Evolutionary conservation across 2,329 filamentous ascomycete genomes (phyloP).

Genomic region (Sporothrix pallida): DNA sequence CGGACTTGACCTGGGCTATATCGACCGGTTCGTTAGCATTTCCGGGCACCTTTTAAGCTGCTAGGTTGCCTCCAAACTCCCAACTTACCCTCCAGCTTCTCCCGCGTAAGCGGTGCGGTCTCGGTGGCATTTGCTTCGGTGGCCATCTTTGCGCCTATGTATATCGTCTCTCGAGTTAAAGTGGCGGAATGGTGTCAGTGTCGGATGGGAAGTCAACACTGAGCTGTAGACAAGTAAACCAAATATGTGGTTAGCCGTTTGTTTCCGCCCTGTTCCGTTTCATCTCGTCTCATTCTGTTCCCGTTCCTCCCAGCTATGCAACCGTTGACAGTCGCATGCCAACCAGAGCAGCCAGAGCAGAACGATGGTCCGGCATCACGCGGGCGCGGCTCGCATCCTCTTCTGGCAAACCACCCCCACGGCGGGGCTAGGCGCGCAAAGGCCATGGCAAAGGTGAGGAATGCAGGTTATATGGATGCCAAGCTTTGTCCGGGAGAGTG

Average conservation of each 20-base stretch:
- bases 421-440: background rate
- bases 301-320: background rate
- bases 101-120: constrained; percentile 59
- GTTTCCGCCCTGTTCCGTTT: background rate
- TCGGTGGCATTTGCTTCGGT: constrained; percentile 48
- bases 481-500: background rate
- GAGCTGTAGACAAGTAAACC: background rate
- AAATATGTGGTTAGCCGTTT: background rate
- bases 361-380: background rate
- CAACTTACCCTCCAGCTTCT: constrained; percentile 74
- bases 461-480: background rate
- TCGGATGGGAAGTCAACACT: background rate
- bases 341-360: too few relatives aligned
- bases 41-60: background rate
- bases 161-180: background rate
- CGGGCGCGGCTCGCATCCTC: background rate
- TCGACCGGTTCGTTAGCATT: constrained; percentile 30
- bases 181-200: background rate
- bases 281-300: background rate
- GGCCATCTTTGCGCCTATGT: constrained; percentile 33
- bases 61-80: constrained; percentile 25
- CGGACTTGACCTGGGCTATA: constrained; percentile 93
- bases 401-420: background rate
- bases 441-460: constrained; percentile 7
- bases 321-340: too few relatives aligned